Evolutionary conservation across 805 yeast species (phyloP).

Genomic region (Yarrowia sp.): DNA sequence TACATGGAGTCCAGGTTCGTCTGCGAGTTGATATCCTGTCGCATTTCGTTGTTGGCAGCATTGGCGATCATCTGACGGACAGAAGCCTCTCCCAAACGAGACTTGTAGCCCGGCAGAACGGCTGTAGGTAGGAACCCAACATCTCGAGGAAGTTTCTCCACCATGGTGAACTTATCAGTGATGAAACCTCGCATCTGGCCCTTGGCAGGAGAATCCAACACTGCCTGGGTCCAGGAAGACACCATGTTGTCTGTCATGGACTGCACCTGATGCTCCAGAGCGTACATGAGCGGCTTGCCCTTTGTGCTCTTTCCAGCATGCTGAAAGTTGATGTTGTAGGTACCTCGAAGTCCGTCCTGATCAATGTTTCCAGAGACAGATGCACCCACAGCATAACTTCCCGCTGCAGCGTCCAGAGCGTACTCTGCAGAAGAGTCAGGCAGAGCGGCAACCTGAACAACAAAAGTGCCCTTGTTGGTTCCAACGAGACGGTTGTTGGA

Average conservation of each 20-base stretch:
- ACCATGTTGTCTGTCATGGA: constrained; percentile 41
- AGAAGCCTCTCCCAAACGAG: constrained; percentile 42
- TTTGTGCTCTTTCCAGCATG: constrained; percentile 33
- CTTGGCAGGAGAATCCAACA: constrained; percentile 47
- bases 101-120: constrained; percentile 42
- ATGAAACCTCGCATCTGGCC: constrained; percentile 41
- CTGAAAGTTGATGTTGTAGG: constrained; percentile 27
- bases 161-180: constrained; percentile 38
- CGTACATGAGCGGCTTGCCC: constrained; percentile 46
- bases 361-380: constrained; percentile 43
- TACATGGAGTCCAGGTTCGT: constrained; percentile 78
- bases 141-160: constrained; percentile 41
- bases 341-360: constrained; percentile 16
- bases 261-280: constrained; percentile 58
- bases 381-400: constrained; percentile 54
- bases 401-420: constrained; percentile 59
- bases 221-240: constrained; percentile 37
- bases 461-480: constrained; percentile 47
- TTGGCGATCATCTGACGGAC: constrained; percentile 40
- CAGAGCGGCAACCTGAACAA: constrained; percentile 60
- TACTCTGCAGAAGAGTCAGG: constrained; percentile 39
- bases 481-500: constrained; percentile 46
- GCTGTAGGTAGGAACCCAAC: constrained; percentile 57
- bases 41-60: constrained; percentile 48
- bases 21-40: constrained; percentile 48